Conservation (phyloP, 140 eudicot genomes). For the Flaveria floridana region DNA sequence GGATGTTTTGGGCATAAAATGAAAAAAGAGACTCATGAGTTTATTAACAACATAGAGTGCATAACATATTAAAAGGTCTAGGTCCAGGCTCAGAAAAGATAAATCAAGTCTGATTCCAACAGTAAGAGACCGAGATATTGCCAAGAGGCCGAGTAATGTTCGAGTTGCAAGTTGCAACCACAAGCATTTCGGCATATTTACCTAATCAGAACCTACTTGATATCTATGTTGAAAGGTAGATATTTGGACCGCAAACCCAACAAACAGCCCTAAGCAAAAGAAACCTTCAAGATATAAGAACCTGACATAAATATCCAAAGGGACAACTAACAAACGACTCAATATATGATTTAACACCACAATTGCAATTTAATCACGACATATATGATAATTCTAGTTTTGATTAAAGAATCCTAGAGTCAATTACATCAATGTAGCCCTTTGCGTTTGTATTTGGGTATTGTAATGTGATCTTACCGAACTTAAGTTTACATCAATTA, state of each 20-base stretch:
- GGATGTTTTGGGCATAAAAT: no score
- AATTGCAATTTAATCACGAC: background rate
- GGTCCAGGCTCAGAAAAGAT: background rate
- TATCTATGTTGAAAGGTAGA: no score
- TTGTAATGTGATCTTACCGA: conserved; percentile 14
- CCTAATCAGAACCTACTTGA: no score
- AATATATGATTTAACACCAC: background rate
- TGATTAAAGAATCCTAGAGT: conserved; percentile 5
- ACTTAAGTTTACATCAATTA: conserved; percentile 29
- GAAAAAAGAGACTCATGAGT: background rate
- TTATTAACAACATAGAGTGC: background rate
- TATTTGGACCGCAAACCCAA: background rate
- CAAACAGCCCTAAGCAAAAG: background rate
- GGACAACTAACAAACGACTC: conserved; percentile 4
- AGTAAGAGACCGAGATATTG: background rate
- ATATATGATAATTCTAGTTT: conserved; percentile 18
- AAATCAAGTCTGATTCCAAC: background rate
- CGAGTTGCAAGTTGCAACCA: no score
- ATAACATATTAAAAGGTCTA: background rate
- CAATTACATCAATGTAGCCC: conserved; percentile 27
- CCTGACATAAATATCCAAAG: background rate
- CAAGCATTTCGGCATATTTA: no score
- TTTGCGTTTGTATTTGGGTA: background rate
- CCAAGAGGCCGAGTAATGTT: no score
- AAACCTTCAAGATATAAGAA: background rate